Percentiles rank a stretch among this genome's conserved stretches.
These are phyloP conservation scores for Hydrangea macrophylla DNA, from an alignment of 148 eudicot species.

Conservation along the genomic window DNA sequence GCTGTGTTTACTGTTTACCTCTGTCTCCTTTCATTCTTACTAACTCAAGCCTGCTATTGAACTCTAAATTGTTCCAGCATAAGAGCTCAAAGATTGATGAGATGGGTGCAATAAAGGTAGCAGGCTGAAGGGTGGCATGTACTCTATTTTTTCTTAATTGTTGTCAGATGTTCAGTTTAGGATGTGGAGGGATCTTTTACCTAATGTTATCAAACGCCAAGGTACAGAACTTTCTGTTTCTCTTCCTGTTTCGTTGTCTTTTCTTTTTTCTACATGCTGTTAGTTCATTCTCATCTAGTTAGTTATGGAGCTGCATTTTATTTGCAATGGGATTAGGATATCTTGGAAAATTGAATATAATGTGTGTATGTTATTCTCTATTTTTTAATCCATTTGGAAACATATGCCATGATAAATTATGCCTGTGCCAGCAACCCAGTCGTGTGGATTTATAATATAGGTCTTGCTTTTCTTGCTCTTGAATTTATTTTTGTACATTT, in stretches of 20 bases:
- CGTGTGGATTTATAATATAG: too few species aligned
- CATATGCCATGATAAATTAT: too few species aligned
- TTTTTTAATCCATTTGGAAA: too few species aligned
- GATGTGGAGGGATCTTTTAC: conserved; percentile 24
- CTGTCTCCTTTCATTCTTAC: neutral
- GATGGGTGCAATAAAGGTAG: conserved; percentile 81
- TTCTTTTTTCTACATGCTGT: neutral
- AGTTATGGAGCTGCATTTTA: neutral
- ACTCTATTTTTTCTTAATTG: conserved; percentile 18
- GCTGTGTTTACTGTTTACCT: conserved; percentile 4
- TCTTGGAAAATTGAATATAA: too few species aligned
- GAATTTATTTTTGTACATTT: too few species aligned
- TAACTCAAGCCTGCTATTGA: conserved; percentile 12
- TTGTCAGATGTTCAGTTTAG: conserved; percentile 44
- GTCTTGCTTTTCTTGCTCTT: too few species aligned
- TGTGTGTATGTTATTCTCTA: too few species aligned
- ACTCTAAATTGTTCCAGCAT: conserved; percentile 55
- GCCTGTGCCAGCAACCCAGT: too few species aligned
- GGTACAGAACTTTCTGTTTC: conserved; percentile 29
- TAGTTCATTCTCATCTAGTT: neutral
- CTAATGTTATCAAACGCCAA: conserved; percentile 21
- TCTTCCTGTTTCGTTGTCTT: neutral
- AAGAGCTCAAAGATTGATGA: conserved; percentile 89
- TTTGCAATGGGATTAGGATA: too few species aligned
- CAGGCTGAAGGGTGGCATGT: conserved; percentile 48